Evolutionary conservation across 129 eudicot genomes (phyloP), one percentile per base, ranked within the genome.

Genomic region (Chrysanthemum makinoi): DNA sequence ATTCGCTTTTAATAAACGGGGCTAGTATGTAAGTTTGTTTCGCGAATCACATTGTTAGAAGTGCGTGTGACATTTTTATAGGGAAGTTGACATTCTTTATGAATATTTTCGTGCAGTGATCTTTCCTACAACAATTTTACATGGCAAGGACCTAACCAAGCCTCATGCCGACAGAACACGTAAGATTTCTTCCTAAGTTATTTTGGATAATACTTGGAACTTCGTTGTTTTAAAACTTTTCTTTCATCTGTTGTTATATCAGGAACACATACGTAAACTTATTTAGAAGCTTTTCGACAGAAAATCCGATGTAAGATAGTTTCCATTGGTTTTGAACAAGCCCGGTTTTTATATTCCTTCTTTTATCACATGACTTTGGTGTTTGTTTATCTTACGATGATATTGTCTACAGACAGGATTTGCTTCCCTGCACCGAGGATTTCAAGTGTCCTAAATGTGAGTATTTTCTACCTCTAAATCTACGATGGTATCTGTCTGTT

Each of bases 61-160:
- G 63, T 60, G 48, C n/a, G 39, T 50, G 46, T 33, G 10, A 28
- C 68, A 74, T 19, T 6, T 18, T 61, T 53, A 43, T 15, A 22
- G 62, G 8, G 13, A 71, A 63, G 6, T 16, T 75, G 62, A 56
- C 64, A 19, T 17, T 19, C 51, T 28, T 57, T 75, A 48, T 51
- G 5, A 62, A 26, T 69, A 17, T 35, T 62, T 73, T 58, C 46
- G 64, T 83, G 79, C 87, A 92, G 98, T 67, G 98, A 92, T 76
- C 86, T 92, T 70, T 92, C 98, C 62, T 89, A 86, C 88, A 89
- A 92, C 53, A 92, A 92, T 75, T 82, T 92, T 47, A 83, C 91
- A 19, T 85, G 88, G 95, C 94, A 84, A 83, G 89, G 83, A 52
- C 87, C 95, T 55, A 83, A 70, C 18, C 85, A 81, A 75, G 82